Base-by-base conservation (phyloP, 345 rosid species). In the Corchorus olitorius region DNA sequence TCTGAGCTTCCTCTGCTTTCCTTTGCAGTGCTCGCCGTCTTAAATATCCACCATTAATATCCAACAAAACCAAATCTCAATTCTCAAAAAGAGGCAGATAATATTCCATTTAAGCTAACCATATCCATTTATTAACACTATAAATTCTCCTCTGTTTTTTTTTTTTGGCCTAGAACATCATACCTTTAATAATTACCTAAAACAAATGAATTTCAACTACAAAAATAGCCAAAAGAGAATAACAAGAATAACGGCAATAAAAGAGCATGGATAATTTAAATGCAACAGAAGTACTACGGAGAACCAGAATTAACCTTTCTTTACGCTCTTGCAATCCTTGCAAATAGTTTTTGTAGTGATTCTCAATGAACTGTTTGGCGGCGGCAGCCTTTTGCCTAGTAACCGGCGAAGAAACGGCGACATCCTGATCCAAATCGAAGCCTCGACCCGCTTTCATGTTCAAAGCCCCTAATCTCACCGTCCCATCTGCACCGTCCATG, bases 321-420 rank as follows among this genome's bases (percentile, higher is more conserved):
- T 77, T 88, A 48, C 99, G 98, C 78, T 95, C 98, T 83, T 89
- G 98, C 74, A 95, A 77, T 63, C 98, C 98, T 89, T 95, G 99
- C 82, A 88, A 86, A 84, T 92, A 80, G 67, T 95, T 95, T 86
- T 93, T 95, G 67, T 93, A 95, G 79, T 95, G 98, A 84, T 95
- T 95, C 93, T 95, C 99, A 15, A 95, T 95, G 75, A 95, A 95
- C 86, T 95, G 97, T 73, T 95, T 95, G 34, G 98, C 99, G 22
- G 99, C 99, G 22, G 97, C 99, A 1, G 99, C 94, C 70, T 95
- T 95, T 89, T 95, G 99, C 74, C 92, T 85, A 5, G 99, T 95
- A 8, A 95, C 97, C 67, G 99, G 99, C 4, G 99, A 95, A 3
- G 99, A 95, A 70, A 88, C 98, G 48, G 94, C 90, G 41, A 82